phyloP scores from a whole-genome alignment of 2,329 filamentous ascomycete genomes.

The Neonectria coccinea region DNA sequence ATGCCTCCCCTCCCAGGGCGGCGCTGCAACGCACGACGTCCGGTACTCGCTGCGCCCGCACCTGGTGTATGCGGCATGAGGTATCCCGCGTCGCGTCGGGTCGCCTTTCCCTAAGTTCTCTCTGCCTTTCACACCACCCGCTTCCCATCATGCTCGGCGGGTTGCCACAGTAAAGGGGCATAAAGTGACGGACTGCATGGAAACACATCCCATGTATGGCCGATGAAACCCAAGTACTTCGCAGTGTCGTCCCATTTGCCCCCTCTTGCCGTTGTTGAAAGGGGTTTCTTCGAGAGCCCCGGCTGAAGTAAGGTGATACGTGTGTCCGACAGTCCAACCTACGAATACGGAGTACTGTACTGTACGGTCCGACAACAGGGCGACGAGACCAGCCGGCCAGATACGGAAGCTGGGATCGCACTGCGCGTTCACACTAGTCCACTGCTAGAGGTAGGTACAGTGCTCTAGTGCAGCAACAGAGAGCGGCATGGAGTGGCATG shows the following conservation, averaged over 20 bases:
- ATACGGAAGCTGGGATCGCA: slow-evolving; percentile 36
- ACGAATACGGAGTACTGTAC: too few relatives aligned
- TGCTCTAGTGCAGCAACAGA: slow-evolving; percentile 20
- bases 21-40: slow-evolving; percentile 33
- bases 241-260: slow-evolving; percentile 26
- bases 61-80: slow-evolving; percentile 42
- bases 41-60: slow-evolving; percentile 44
- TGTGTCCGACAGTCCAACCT: slow-evolving; percentile 13
- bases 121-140: slow-evolving; percentile 24
- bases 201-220: slow-evolving; percentile 24
- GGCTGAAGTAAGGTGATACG: slow-evolving; percentile 34
- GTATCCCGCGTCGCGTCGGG: slow-evolving; percentile 35
- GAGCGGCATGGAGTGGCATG: slow-evolving; percentile 18
- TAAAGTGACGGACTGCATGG: slow-evolving; percentile 15
- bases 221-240: slow-evolving; percentile 37
- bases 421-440: slow-evolving; percentile 31
- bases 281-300: slow-evolving; percentile 23
- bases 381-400: slow-evolving; percentile 30
- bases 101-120: slow-evolving; percentile 17
- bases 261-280: slow-evolving; percentile 20
- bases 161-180: slow-evolving; percentile 25
- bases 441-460: slow-evolving; percentile 14
- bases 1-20: slow-evolving; percentile 19
- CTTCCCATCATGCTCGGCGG: slow-evolving; percentile 6
- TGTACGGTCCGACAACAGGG: slow-evolving; percentile 15